These are phyloP conservation scores for Phytopythium boreale DNA, from an alignment of 352 stramenopile genomes.

Conservation along the genomic window DNA sequence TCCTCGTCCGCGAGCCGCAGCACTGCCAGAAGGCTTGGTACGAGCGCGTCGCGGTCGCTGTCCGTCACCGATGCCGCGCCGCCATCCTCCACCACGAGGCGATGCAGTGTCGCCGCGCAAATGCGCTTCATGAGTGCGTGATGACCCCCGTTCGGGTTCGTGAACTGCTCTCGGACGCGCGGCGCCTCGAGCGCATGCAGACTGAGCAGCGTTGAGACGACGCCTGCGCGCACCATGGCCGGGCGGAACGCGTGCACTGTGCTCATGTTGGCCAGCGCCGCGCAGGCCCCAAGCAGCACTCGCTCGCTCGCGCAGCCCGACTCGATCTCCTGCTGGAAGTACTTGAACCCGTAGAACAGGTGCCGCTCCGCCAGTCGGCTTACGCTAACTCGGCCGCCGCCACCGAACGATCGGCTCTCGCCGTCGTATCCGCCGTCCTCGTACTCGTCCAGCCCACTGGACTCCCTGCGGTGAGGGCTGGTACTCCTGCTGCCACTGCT, in stretches of 20 bases:
- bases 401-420: not conserved
- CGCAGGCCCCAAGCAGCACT: slow-evolving; percentile 53
- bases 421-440: slow-evolving; percentile 13
- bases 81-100: slow-evolving; percentile 58
- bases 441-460: not conserved
- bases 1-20: slow-evolving; percentile 56
- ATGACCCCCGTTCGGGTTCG: not conserved
- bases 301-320: slow-evolving; percentile 29
- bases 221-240: slow-evolving; percentile 47
- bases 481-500: not conserved
- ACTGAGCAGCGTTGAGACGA: slow-evolving; percentile 51
- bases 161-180: not conserved
- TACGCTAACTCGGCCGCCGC: slow-evolving; percentile 3
- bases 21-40: slow-evolving; percentile 58
- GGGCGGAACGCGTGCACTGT: slow-evolving; percentile 54
- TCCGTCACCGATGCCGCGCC: not conserved
- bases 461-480: not conserved
- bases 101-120: slow-evolving; percentile 68
- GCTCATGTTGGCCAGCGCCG: slow-evolving; percentile 68
- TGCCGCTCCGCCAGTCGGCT: slow-evolving; percentile 50
- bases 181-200: slow-evolving; percentile 14
- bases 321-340: slow-evolving; percentile 59
- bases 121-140: slow-evolving; percentile 31
- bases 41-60: slow-evolving; percentile 17
- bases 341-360: slow-evolving; percentile 49